phyloP scores from a whole-genome alignment of 768 basidiomycete species.

The Daedaleopsis sinensis region DNA sequence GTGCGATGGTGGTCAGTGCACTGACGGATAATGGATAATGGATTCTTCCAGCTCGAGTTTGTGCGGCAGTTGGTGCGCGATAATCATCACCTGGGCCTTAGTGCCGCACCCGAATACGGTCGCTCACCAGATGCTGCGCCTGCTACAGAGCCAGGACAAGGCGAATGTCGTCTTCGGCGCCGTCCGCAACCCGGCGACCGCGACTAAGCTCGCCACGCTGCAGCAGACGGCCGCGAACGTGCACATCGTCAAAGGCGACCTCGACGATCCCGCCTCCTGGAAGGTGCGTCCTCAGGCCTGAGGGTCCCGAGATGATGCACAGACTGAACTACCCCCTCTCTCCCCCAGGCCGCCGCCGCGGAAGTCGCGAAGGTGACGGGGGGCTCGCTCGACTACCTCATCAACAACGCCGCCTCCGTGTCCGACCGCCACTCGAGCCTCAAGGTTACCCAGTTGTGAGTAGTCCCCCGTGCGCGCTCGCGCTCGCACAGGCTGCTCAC shows the following conservation, averaged over 20 bases:
- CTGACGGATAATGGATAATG: neutral
- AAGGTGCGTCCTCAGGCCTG: conserved; percentile 23
- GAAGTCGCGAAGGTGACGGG: conserved; percentile 33
- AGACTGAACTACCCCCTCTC: too few species aligned
- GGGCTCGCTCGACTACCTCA: conserved; percentile 39
- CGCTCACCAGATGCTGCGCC: neutral
- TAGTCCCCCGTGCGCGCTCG: neutral
- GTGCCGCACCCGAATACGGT: neutral
- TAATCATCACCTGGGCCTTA: neutral
- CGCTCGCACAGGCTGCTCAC: neutral
- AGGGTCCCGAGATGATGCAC: neutral
- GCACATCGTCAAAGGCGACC: conserved; percentile 40
- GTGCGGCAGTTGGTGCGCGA: conserved; percentile 24
- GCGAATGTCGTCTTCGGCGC: conserved; percentile 28
- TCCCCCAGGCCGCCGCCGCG: conserved; percentile 32
- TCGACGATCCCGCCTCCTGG: conserved; percentile 33
- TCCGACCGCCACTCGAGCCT: conserved; percentile 8
- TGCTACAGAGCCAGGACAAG: conserved; percentile 16
- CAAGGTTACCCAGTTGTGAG: conserved; percentile 29
- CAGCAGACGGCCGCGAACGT: conserved; percentile 29
- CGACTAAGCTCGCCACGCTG: conserved; percentile 17
- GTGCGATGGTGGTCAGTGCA: neutral
- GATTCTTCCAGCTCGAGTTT: conserved; percentile 23
- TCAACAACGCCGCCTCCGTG: conserved; percentile 39
- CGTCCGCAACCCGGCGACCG: conserved; percentile 21